Evolutionary conservation across 257 asterid genomes (phyloP).

Genomic region (Solanum ossicruentum): DNA sequence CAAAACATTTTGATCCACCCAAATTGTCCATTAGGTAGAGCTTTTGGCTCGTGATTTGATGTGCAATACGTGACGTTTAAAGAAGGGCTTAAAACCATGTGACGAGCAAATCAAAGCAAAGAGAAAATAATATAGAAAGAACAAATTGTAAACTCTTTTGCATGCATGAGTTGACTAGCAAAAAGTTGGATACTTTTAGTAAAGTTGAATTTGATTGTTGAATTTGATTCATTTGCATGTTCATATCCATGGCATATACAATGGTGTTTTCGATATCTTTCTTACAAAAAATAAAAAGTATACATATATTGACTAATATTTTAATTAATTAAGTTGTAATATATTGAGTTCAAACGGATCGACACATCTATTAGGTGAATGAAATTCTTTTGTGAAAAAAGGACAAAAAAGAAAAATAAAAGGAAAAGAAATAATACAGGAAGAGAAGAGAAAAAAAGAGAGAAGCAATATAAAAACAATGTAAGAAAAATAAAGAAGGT

Average conservation of each 20-base stretch:
- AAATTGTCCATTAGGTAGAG: neutral
- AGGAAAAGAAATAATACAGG: too few relatives aligned
- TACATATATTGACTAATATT: too few relatives aligned
- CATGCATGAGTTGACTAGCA: neutral
- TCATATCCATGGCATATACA: neutral
- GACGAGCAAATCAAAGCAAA: neutral
- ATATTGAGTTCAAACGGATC: too few relatives aligned
- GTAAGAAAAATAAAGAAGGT: too few relatives aligned
- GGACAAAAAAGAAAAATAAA: too few relatives aligned
- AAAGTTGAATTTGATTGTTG: neutral
- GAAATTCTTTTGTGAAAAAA: too few relatives aligned
- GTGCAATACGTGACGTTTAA: neutral
- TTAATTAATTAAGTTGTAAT: too few relatives aligned
- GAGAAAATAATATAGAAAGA: neutral
- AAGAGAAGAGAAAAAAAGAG: too few relatives aligned
- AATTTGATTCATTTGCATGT: neutral
- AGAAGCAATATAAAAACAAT: too few relatives aligned
- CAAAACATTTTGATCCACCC: neutral
- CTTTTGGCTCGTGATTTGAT: neutral
- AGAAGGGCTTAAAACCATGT: neutral
- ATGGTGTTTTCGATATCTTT: neutral
- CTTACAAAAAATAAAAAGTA: too few relatives aligned
- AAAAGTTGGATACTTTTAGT: neutral
- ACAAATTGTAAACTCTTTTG: neutral
- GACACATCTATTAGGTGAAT: too few relatives aligned